Evolutionary conservation across 805 yeast genomes (phyloP).

Genomic region (Barnettozyma sp.): DNA sequence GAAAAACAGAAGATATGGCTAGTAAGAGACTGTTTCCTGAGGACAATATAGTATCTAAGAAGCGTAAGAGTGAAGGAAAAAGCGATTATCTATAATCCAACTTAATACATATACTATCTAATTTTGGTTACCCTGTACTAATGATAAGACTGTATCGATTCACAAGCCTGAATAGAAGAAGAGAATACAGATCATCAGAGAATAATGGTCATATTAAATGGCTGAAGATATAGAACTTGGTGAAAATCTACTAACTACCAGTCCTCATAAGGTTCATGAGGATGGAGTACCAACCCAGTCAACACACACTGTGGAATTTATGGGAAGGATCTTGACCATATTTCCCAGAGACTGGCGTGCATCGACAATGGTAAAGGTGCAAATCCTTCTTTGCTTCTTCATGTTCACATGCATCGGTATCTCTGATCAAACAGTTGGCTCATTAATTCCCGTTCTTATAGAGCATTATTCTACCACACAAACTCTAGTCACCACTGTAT

Average conservation of each 20-base stretch:
- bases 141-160: too few species aligned
- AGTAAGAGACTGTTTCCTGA: not conserved
- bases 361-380: slow-evolving; percentile 36
- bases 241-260: slow-evolving; percentile 3
- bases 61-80: not conserved
- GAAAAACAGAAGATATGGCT: not conserved
- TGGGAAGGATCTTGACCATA: slow-evolving; percentile 6
- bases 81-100: too few species aligned
- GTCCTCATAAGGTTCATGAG: too few species aligned
- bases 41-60: not conserved
- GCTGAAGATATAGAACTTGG: slow-evolving; percentile 7
- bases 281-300: too few species aligned
- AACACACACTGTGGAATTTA: slow-evolving; percentile 2
- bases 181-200: too few species aligned
- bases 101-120: too few species aligned
- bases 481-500: slow-evolving; percentile 41
- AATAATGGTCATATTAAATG: too few species aligned
- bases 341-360: slow-evolving; percentile 20
- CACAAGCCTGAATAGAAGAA: too few species aligned
- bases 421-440: slow-evolving; percentile 55
- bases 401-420: slow-evolving; percentile 45
- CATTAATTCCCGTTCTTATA: slow-evolving; percentile 47
- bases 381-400: slow-evolving; percentile 34
- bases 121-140: too few species aligned
- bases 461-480: slow-evolving; percentile 42